Base-by-base conservation (phyloP, 2,329 filamentous ascomycete species). In the Peltaster fructicola region DNA sequence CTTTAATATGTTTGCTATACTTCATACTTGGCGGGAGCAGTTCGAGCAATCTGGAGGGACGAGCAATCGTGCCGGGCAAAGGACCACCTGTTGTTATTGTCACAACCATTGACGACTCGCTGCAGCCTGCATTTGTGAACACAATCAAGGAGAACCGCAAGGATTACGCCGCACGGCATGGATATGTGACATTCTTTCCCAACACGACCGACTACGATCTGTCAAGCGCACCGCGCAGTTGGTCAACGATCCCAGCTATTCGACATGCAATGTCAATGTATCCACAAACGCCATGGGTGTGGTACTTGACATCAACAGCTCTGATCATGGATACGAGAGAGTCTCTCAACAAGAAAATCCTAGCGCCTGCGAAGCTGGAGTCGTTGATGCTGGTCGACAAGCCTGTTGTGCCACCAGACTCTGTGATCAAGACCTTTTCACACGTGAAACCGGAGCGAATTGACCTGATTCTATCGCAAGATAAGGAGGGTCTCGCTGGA, bases 381-480 rank as follows among this genome's bases (percentile, higher is more conserved):
- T 61, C 59, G 12, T 49, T 78, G 29, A 93, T 95, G 80, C 68
- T 88, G 39, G 76, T 72, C 47, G 78, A 92, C 49, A 64, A 73
- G 26, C 70, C 88, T 5, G 71, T 98, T 24, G 85, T 95, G 6
- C 88, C 85, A 2, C 88, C 90, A 0, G 81, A 93, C 53, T 91
- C 81, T 54, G 84, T 98, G 40, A 95, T 98, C 56, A 85, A 79
- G 59, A 95, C 90, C 0, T 92, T 91, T 47, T 59, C 66, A 9
- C 74, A 91, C 44, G 58, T 92, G n/a, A 71, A 69, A 33, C 73
- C 72, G 17, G 62, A 76, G 21, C 67, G 82, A 28, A 71, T 91
- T 20, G 78, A 91, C 36, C 60, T 95, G 8, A 65, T 93, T 18
- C 50, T 93, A 17, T 76, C 78, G 5, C 82, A 93, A 52, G 88